Base-by-base conservation (phyloP, 1,284 basidiomycete genomes). In the Ustilago loliicola region DNA sequence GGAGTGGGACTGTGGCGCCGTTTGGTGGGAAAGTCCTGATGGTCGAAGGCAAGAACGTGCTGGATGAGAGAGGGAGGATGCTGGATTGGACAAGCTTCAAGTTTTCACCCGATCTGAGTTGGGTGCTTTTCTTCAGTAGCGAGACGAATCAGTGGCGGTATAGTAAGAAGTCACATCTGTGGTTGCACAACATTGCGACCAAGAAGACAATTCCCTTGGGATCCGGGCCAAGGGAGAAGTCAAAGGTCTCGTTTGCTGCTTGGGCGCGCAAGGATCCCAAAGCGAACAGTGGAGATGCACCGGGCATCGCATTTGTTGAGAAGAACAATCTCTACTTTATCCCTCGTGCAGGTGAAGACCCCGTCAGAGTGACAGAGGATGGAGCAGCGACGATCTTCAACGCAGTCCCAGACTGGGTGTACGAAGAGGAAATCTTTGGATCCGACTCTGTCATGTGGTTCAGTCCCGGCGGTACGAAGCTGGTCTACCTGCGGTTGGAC, bases 351-450 rank as follows among this genome's bases (percentile, higher is more conserved):
- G 66, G 66, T 15, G 54, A 66, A n/a, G 50, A 42, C 89, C 54
- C 90, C 90, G 91, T 96, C 54, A 91, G 92, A 17, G 88, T 99
- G 8, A 99, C 96, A 0, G 88, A 89, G 1, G 91, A 92, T 25
- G 96, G 96, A 0, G 93, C 92, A 52, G 89, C 90, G 0, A 93
- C 93, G 0, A 89, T 95, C 32, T 98, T 98, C 89, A 92, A 98
- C 82, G 96, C 95, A 7, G 92, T 98, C 0, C 94, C 95, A 0
- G 95, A 97, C 86, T 98, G 96, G 87, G 83, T 83, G 15, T 84
- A 85, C 53, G 82, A 84, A 59, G 80, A 81, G 58, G 84, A 87
- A 72, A 90, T 98, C 27, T 93, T 95, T 77, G 88, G 89, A 5
- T 85, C 88, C 38, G 91, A 95, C 80, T 91, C 87, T 58, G 92